phyloP scores from a whole-genome alignment of 2,329 filamentous ascomycete species.

The Mariannaea sp. region DNA sequence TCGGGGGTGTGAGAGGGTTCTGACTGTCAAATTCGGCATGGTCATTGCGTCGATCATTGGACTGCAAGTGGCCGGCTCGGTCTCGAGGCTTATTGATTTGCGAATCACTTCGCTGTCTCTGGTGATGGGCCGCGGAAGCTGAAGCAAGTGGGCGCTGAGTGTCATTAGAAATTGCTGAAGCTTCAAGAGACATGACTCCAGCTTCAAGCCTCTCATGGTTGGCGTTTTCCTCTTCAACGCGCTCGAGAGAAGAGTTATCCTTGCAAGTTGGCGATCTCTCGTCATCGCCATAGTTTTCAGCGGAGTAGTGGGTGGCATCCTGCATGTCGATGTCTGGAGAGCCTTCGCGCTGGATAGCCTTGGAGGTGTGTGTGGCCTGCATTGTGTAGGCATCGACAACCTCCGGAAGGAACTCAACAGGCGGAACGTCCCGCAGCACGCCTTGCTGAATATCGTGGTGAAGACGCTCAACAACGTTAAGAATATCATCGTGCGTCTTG shows the following conservation, averaged over 20 bases:
- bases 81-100: conserved; percentile 13
- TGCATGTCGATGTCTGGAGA: conserved; percentile 23
- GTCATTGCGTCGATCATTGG: conserved; percentile 26
- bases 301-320: conserved; percentile 14
- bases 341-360: conserved; percentile 8
- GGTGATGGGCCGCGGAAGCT: conserved; percentile 10
- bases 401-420: conserved; percentile 63
- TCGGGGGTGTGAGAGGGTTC: conserved; percentile 25
- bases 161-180: conserved; percentile 21
- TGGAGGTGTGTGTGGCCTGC: conserved; percentile 25
- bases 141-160: conserved; percentile 11
- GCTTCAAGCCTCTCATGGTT: conserved; percentile 22
- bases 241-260: conserved; percentile 36
- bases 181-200: conserved; percentile 19
- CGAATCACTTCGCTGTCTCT: conserved; percentile 21
- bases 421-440: conserved; percentile 54
- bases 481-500: conserved; percentile 54
- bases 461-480: conserved; percentile 53
- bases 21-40: conserved; percentile 33
- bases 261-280: conserved; percentile 29
- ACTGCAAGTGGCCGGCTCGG: conserved; percentile 12
- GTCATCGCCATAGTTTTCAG: conserved; percentile 24
- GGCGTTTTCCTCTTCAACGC: conserved; percentile 32
- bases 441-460: conserved; percentile 51
- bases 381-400: conserved; percentile 48